Evolutionary conservation across 129 eudicot species (phyloP), one percentile per base, ranked within the genome.

Genomic region (Cynara cardunculus): DNA sequence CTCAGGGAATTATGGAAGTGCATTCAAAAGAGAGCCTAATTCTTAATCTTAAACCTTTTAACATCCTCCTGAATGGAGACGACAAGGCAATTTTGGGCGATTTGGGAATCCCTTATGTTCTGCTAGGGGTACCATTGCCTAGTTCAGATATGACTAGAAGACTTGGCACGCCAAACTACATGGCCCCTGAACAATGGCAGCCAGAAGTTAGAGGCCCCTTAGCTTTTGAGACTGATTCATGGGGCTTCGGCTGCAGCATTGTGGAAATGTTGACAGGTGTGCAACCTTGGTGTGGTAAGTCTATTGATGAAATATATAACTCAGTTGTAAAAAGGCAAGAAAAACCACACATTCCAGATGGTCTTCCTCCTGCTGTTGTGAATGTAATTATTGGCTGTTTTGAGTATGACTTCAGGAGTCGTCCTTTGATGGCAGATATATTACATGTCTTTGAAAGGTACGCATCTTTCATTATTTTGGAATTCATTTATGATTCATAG

Each of bases 161-260:
- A 71, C 86, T 90, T 65, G 99, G 99, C 27, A 92, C 90, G 24
- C 94, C 99, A 37, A 92, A 89, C 74, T 90, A 90, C 71, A 95
- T 95, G 99, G 94, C 97, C 80, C 99, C 99, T 70, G 99, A 95
- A 78, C 97, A 95, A 75, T 95, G 99, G 99, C 88, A 95, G 65
- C 97, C 99, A 31, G 94, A 89, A 7, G 78, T 89, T 44, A 89
- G 91, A 76, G 99, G 99, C 71, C 99, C 99, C 21, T 59, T 95
- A 46, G 86, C 99, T 39, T 82, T 89, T 64, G 99, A 95, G 90
- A 92, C 93, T 22, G 99, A 95, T 74, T 95, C 99, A 2, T 95
- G 99, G 99, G 97, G 99, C 24, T 95, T 92, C 26, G 99, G 91
- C 30, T 95, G 99, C 85, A 89, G 87, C 83, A 87, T 95, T 61